phyloP scores from a whole-genome alignment of 352 stramenopile species.

The Aphanomyces astaci region DNA sequence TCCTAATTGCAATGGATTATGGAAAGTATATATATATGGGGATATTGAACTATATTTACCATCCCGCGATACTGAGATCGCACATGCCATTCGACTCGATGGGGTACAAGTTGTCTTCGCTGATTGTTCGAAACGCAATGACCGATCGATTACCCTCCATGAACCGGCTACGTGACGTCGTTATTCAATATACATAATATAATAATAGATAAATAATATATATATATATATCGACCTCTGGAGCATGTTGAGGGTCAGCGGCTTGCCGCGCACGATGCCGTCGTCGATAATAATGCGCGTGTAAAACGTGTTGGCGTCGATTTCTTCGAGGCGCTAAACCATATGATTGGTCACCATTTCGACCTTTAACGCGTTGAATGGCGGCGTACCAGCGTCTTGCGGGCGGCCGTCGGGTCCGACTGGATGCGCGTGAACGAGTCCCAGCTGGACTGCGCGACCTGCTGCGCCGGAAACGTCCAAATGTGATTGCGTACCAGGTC shows the following conservation, averaged over 20 bases:
- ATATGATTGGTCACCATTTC: neutral
- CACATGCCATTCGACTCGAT: neutral
- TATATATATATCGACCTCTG: neutral
- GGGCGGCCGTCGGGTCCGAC: neutral
- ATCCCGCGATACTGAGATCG: conserved; percentile 19
- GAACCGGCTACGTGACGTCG: conserved; percentile 15
- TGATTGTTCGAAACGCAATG: conserved; percentile 21
- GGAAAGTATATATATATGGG: too few relatives aligned
- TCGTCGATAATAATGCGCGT: conserved; percentile 22
- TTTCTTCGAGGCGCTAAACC: conserved; percentile 15
- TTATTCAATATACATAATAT: too few relatives aligned
- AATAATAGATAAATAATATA: too few relatives aligned
- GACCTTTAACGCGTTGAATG: neutral
- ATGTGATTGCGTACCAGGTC: conserved; percentile 21
- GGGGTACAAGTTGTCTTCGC: conserved; percentile 1
- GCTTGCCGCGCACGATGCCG: neutral
- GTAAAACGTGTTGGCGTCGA: conserved; percentile 21
- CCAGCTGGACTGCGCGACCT: conserved; percentile 20
- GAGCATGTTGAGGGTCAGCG: conserved; percentile 22
- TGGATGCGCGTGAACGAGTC: conserved; percentile 21
- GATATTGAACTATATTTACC: neutral
- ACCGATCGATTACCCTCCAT: conserved; percentile 7
- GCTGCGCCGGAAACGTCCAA: conserved; percentile 3
- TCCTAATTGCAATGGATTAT: too few relatives aligned
- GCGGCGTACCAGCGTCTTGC: conserved; percentile 5